Percentiles rank a stretch among this genome's conserved stretches.
Evolutionary conservation across 2,329 filamentous ascomycete genomes (phyloP).

Genomic region (Elsinoe batatas): DNA sequence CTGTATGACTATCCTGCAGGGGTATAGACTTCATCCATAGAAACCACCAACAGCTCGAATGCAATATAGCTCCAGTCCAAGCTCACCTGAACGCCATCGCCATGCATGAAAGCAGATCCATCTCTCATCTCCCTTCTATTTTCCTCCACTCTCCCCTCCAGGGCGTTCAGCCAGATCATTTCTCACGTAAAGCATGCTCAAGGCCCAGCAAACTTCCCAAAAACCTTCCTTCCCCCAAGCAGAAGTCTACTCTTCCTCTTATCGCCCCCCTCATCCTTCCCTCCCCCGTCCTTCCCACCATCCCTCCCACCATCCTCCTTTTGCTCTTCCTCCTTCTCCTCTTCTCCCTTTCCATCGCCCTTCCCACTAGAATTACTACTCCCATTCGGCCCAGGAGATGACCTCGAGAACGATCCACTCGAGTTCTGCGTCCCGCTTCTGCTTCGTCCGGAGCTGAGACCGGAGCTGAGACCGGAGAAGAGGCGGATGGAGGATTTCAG

Average conservation of each 20-base stretch:
- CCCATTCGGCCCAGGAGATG: background rate
- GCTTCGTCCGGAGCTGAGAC: background rate
- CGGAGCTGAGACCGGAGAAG: background rate
- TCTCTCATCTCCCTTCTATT: background rate
- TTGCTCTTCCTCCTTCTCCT: conserved; percentile 6
- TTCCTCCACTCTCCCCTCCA: no score
- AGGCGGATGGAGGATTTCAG: conserved; percentile 2
- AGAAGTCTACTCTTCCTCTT: conserved; percentile 8
- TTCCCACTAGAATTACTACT: background rate
- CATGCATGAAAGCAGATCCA: background rate
- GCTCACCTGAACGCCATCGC: conserved; percentile 4
- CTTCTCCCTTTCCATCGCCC: background rate
- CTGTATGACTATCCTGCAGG: conserved; percentile 2
- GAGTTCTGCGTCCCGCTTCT: background rate
- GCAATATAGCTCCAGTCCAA: background rate
- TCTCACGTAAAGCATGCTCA: background rate
- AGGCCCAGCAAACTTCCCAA: conserved; percentile 2
- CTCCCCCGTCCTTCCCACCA: background rate
- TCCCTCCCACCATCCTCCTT: background rate
- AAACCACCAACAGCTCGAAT: background rate
- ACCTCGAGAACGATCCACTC: background rate
- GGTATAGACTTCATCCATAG: background rate
- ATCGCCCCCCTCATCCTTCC: background rate
- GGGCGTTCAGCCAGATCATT: no score
- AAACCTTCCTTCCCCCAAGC: conserved; percentile 3